Percentiles rank a stretch among this genome's conserved stretches.
Conservation (phyloP, 345 rosid genomes). For the Passiflora organensis region DNA sequence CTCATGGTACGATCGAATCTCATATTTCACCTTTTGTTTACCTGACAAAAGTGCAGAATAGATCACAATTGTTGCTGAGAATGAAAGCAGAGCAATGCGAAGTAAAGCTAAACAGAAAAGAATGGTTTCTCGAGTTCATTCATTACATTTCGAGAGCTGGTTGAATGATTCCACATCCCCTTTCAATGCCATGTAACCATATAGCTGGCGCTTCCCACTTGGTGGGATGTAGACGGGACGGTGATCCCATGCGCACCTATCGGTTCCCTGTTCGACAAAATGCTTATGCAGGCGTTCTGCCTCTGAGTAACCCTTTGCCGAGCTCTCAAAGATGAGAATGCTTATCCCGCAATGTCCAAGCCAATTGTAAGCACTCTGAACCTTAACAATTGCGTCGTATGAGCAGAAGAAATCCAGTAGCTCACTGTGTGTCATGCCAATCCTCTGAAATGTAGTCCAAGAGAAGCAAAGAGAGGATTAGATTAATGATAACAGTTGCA, state of each 20-base stretch:
- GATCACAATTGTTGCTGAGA: not conserved
- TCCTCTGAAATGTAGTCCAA: constrained; percentile 44
- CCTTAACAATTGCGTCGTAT: constrained; percentile 49
- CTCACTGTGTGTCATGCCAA: constrained; percentile 75
- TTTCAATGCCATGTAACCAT: constrained; percentile 62
- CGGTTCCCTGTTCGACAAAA: constrained; percentile 56
- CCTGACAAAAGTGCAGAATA: constrained; percentile 31
- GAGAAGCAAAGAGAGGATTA: not conserved
- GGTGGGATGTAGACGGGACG: constrained; percentile 22
- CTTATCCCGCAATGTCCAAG: constrained; percentile 85
- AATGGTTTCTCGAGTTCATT: not conserved
- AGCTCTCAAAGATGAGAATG: constrained; percentile 61
- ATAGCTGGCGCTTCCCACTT: constrained; percentile 65
- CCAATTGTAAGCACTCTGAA: constrained; percentile 74
- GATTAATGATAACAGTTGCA: not conserved
- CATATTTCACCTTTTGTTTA: constrained; percentile 50
- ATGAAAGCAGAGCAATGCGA: too few relatives aligned
- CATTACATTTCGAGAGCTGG: constrained; percentile 52
- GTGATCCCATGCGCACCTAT: constrained; percentile 53
- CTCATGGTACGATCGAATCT: constrained; percentile 68
- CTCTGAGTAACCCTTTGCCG: constrained; percentile 62
- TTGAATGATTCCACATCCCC: constrained; percentile 65
- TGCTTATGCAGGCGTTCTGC: constrained; percentile 69
- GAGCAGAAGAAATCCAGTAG: constrained; percentile 55
- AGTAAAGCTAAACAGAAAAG: not conserved